phyloP scores from a whole-genome alignment of 2,329 filamentous ascomycete genomes.

The Ophiobolus disseminans region DNA sequence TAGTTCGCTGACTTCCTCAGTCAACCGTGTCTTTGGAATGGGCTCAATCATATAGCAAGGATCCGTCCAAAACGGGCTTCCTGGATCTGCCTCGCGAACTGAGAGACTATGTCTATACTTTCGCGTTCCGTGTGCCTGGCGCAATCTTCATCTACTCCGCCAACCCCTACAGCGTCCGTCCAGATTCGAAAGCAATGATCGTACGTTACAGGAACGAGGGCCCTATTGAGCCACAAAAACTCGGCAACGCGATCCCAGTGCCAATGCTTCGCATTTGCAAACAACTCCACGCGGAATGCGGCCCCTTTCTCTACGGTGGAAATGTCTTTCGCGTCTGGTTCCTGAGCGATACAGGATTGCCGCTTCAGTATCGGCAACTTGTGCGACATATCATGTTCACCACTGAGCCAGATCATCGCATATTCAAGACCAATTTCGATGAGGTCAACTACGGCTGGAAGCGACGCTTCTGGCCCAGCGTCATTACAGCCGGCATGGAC shows the following conservation, averaged over 20 bases:
- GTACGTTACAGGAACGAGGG: constrained; percentile 34
- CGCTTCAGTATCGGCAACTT: constrained; percentile 21
- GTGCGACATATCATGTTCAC: constrained; percentile 32
- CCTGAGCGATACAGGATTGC: constrained; percentile 19
- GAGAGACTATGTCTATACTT: constrained; percentile 34
- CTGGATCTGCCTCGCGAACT: constrained; percentile 44
- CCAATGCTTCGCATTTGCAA: constrained; percentile 48
- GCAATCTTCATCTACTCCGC: constrained; percentile 37
- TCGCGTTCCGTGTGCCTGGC: constrained; percentile 30
- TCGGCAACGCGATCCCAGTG: constrained; percentile 25
- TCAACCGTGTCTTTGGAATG: constrained; percentile 17
- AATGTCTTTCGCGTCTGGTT: constrained; percentile 53
- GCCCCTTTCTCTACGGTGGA: constrained; percentile 55
- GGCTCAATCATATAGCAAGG: constrained; percentile 28
- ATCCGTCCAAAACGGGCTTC: constrained; percentile 22
- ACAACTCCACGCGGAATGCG: constrained; percentile 52
- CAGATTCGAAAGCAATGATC: constrained; percentile 25
- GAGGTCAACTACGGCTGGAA: constrained; percentile 38
- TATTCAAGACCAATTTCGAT: constrained; percentile 31
- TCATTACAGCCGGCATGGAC: constrained; percentile 23
- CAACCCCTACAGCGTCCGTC: constrained; percentile 19
- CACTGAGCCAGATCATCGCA: constrained; percentile 28
- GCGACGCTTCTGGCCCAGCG: constrained; percentile 36
- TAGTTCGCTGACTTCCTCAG: constrained; percentile 7
- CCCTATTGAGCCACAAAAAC: constrained; percentile 27